Conservation (phyloP, 202 grass and related monocot species). For the Schoenoplectus triqueter region DNA sequence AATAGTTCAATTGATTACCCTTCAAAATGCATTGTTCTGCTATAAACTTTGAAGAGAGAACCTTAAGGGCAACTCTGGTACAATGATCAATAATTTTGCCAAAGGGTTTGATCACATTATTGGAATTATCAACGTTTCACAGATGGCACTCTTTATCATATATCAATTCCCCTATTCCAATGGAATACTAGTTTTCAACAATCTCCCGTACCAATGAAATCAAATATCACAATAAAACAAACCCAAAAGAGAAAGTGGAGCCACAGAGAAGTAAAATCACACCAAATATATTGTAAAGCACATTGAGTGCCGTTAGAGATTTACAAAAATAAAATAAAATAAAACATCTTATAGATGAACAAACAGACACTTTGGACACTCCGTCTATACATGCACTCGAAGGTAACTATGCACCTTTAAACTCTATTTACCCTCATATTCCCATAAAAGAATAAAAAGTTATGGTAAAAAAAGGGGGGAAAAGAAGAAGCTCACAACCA, state of each 20-base stretch:
- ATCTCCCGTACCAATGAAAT: background rate
- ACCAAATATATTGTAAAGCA: slow-evolving; percentile 5
- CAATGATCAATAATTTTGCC: background rate
- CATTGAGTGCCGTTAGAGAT: background rate
- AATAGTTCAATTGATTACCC: background rate
- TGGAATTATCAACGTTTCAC: background rate
- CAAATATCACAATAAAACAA: background rate
- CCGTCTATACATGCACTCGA: slow-evolving; percentile 41
- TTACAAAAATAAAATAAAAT: slow-evolving; percentile 25
- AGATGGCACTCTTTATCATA: background rate
- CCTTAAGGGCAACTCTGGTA: background rate
- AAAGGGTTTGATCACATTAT: background rate
- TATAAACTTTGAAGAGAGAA: background rate
- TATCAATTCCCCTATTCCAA: background rate
- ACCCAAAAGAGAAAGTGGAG: background rate
- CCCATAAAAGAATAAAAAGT: slow-evolving; percentile 30
- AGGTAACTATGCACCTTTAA: slow-evolving; percentile 29
- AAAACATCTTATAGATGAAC: slow-evolving; percentile 30
- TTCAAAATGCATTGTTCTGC: background rate
- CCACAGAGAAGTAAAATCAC: background rate
- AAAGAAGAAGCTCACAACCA: slow-evolving; percentile 38
- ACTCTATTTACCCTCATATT: slow-evolving; percentile 32
- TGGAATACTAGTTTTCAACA: background rate
- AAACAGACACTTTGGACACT: slow-evolving; percentile 32
- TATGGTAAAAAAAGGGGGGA: slow-evolving; percentile 6